These are phyloP conservation scores for Termitomyces sp. DNA, from an alignment of 768 basidiomycete genomes.

Conservation along the genomic window DNA sequence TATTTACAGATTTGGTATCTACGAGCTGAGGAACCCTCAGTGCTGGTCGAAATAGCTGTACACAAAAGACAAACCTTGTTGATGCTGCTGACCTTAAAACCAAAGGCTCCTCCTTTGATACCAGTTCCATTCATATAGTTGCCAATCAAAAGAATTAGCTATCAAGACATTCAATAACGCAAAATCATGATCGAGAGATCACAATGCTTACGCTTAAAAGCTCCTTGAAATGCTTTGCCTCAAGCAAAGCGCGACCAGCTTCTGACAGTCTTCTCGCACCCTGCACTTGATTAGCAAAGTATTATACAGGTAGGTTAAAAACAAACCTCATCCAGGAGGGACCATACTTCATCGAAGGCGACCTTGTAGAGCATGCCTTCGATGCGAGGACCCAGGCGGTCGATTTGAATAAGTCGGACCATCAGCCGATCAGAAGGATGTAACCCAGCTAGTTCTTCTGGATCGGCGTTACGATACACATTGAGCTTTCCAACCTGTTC, in stretches of 20 bases:
- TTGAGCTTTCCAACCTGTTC: conserved; percentile 82
- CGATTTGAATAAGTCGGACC: conserved; percentile 95
- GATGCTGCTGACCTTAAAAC: conserved; percentile 95
- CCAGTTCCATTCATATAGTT: conserved; percentile 99
- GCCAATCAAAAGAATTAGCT: conserved; percentile 91
- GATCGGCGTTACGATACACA: conserved; percentile 81
- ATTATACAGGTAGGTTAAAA: not conserved
- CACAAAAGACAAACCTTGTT: conserved; percentile 63
- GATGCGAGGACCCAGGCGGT: conserved; percentile 82
- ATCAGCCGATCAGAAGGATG: conserved; percentile 95
- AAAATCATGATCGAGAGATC: not conserved
- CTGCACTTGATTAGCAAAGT: conserved; percentile 32
- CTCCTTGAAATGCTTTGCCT: conserved; percentile 88
- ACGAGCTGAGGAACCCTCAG: conserved; percentile 59
- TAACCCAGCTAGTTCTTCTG: conserved; percentile 82
- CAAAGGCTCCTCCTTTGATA: conserved; percentile 93
- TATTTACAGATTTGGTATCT: conserved; percentile 95
- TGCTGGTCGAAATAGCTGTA: not conserved
- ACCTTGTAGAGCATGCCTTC: conserved; percentile 95
- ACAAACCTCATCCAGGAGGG: conserved; percentile 76
- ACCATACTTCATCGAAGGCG: conserved; percentile 83
- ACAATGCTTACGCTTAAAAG: conserved; percentile 67
- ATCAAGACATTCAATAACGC: not conserved
- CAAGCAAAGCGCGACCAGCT: conserved; percentile 74
- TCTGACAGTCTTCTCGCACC: conserved; percentile 77